Percentiles rank a stretch among this genome's conserved stretches.
These are phyloP conservation scores for Neocucurbitaria cava DNA, from an alignment of 2,329 filamentous ascomycete genomes.

Conservation along the genomic window DNA sequence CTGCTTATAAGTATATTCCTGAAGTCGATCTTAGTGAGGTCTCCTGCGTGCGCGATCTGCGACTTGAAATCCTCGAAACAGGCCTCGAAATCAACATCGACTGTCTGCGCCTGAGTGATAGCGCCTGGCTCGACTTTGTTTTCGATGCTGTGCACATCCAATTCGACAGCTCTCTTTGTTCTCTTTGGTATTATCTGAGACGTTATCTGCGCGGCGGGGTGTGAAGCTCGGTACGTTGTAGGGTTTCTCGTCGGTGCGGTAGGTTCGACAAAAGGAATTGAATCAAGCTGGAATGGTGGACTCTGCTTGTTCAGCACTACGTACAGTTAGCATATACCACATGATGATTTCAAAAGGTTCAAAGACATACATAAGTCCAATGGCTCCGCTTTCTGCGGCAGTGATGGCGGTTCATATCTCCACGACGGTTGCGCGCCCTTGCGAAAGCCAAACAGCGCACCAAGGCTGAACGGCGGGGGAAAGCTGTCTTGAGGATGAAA, in stretches of 20 bases:
- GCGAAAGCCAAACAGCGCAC: constrained; percentile 36
- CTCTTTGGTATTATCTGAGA: not conserved
- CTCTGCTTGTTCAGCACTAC: constrained; percentile 2
- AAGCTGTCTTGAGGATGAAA: constrained; percentile 43
- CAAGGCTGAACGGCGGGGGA: constrained; percentile 34
- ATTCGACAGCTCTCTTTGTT: not conserved
- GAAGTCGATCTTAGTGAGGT: not conserved
- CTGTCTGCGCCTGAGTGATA: not conserved
- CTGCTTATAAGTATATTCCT: constrained; percentile 3
- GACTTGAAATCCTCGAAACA: constrained; percentile 19
- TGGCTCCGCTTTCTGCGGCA: constrained; percentile 14
- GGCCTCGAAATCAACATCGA: constrained; percentile 1
- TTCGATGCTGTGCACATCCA: not conserved
- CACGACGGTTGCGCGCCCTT: constrained; percentile 31
- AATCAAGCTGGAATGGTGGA: constrained; percentile 1
- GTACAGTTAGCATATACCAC: constrained; percentile 1
- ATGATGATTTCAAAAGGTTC: not conserved
- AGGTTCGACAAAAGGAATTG: not conserved
- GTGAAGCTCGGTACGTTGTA: constrained; percentile 1
- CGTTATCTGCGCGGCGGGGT: constrained; percentile 5
- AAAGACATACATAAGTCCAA: constrained; percentile 27
- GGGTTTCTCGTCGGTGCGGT: not conserved
- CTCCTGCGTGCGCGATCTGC: constrained; percentile 2
- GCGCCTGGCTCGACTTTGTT: not conserved
- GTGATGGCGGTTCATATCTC: constrained; percentile 47